Evolutionary conservation across 2,329 filamentous ascomycete species (phyloP).

Genomic region (Pyricularia grisea): DNA sequence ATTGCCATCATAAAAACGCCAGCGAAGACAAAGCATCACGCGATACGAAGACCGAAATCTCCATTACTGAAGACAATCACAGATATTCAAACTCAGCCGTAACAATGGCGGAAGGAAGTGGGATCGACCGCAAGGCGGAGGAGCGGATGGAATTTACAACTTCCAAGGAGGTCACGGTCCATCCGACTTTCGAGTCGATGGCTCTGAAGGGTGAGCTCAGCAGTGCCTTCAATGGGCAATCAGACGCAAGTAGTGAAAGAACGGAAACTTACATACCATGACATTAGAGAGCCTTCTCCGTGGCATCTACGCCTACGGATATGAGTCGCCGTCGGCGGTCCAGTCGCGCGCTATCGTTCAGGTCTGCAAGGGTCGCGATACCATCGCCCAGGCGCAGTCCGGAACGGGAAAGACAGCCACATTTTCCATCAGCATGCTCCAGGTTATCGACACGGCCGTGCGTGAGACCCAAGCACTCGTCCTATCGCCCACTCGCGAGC

Average conservation of each 20-base stretch:
- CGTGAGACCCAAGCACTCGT: conserved; percentile 98
- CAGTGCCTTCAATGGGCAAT: background rate
- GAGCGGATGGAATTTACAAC: conserved; percentile 98
- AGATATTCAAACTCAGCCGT: background rate
- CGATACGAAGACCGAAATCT: background rate
- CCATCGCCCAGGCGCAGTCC: conserved; percentile 97
- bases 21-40: background rate
- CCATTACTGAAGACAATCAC: background rate
- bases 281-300: conserved; percentile 76
- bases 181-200: conserved; percentile 92
- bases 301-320: conserved; percentile 96
- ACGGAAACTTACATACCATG: conserved; percentile 1
- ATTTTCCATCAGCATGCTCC: conserved; percentile 97
- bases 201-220: conserved; percentile 64
- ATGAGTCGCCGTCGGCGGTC: conserved; percentile 94
- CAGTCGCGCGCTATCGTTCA: conserved; percentile 98
- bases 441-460: conserved; percentile 93
- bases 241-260: conserved; percentile 1
- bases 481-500: conserved; percentile 93
- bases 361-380: conserved; percentile 97
- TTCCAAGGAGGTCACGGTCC: conserved; percentile 93
- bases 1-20: background rate
- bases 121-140: conserved; percentile 84
- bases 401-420: conserved; percentile 99
- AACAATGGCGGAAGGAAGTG: conserved; percentile 74